Evolutionary conservation across 2,329 filamentous ascomycete species (phyloP).

Genomic region (Trichophaea hybrida): DNA sequence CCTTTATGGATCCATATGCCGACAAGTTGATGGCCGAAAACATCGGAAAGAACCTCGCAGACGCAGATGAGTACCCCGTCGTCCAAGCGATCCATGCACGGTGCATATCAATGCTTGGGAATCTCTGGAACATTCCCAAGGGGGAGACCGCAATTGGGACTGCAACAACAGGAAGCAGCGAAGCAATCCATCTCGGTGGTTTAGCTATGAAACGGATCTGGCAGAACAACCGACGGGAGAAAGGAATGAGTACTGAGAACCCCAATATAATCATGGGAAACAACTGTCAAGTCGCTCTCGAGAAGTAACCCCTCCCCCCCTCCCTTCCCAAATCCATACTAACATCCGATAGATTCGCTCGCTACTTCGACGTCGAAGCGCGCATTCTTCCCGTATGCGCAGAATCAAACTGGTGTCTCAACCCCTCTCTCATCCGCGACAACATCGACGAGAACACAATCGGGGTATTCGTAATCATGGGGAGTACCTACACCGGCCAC

Average conservation of each 20-base stretch:
- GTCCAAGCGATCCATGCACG: constrained; percentile 34
- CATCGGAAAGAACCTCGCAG: constrained; percentile 56
- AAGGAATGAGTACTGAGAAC: constrained; percentile 47
- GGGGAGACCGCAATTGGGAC: constrained; percentile 52
- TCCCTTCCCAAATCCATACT: not conserved
- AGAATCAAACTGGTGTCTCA: constrained; percentile 46
- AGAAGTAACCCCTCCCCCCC: constrained; percentile 36
- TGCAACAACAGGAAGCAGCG: constrained; percentile 56
- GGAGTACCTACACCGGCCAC: constrained; percentile 59
- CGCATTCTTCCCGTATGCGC: constrained; percentile 48
- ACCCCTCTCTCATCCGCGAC: constrained; percentile 48
- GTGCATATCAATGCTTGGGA: constrained; percentile 53
- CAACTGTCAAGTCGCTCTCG: constrained; percentile 57
- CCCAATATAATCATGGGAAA: constrained; percentile 64
- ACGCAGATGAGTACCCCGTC: constrained; percentile 51
- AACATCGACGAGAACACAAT: constrained; percentile 65
- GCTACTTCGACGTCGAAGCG: constrained; percentile 60
- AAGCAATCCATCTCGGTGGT: constrained; percentile 56
- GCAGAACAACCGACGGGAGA: constrained; percentile 47
- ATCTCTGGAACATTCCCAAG: constrained; percentile 49
- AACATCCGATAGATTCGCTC: constrained; percentile 38
- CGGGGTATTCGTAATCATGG: constrained; percentile 58
- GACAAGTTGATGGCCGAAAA: constrained; percentile 53
- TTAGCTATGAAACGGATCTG: constrained; percentile 62
- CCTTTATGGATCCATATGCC: constrained; percentile 55